Evolutionary conservation across 2,329 filamentous ascomycete genomes (phyloP).

Genomic region (Monilinia polystroma): DNA sequence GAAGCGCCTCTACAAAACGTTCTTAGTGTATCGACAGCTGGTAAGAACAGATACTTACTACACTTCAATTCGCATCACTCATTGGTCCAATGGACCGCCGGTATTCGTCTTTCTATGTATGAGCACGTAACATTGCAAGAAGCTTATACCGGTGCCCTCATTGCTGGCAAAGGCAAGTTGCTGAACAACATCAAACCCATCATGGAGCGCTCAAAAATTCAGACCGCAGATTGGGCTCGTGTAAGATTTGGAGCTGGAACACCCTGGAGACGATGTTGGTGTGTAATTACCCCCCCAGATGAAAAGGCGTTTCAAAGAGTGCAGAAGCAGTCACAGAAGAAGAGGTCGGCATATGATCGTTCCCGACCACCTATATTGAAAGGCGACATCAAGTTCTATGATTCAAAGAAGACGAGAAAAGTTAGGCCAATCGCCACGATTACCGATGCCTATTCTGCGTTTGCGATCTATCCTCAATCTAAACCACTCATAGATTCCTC

Average conservation of each 20-base stretch:
- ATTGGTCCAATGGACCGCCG: slow-evolving; percentile 91
- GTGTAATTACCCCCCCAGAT: slow-evolving; percentile 86
- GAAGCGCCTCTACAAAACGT: slow-evolving; percentile 90
- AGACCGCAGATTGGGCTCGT: slow-evolving; percentile 88
- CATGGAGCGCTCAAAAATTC: slow-evolving; percentile 75
- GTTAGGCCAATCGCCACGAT: slow-evolving; percentile 86
- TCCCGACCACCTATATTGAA: slow-evolving; percentile 66
- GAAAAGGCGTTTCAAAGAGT: slow-evolving; percentile 87
- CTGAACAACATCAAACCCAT: slow-evolving; percentile 90
- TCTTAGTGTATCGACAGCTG: slow-evolving; percentile 91
- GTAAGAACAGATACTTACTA: slow-evolving; percentile 89
- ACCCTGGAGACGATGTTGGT: slow-evolving; percentile 96
- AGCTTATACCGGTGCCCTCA: slow-evolving; percentile 91
- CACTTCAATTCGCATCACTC: slow-evolving; percentile 96
- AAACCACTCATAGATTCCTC: slow-evolving; percentile 93
- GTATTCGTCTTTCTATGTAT: slow-evolving; percentile 89
- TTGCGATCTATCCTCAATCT: slow-evolving; percentile 92
- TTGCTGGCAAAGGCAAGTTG: slow-evolving; percentile 87
- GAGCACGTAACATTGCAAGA: slow-evolving; percentile 93
- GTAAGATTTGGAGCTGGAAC: slow-evolving; percentile 95
- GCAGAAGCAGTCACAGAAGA: slow-evolving; percentile 80
- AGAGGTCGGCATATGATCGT: slow-evolving; percentile 79
- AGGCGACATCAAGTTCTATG: slow-evolving; percentile 93
- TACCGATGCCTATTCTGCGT: slow-evolving; percentile 85
- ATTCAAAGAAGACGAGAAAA: slow-evolving; percentile 88